Percentiles rank a stretch among this genome's conserved stretches.
Evolutionary conservation across 2,329 filamentous ascomycete species (phyloP).

Genomic region (Colletotrichum limetticola): DNA sequence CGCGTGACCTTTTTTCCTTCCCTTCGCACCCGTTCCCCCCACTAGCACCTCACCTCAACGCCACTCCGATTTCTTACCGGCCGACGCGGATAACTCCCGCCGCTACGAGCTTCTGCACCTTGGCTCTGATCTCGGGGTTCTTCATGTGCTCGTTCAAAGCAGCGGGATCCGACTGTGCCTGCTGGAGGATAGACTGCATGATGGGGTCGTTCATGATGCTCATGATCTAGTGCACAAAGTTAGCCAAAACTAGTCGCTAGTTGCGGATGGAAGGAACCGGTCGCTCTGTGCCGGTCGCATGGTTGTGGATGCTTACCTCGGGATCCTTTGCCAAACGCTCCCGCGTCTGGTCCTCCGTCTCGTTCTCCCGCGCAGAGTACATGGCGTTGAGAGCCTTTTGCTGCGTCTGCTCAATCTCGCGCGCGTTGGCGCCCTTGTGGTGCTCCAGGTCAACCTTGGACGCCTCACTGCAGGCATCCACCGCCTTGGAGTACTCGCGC

Average conservation of each 20-base stretch:
- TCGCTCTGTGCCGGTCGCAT: neutral
- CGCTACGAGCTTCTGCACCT: constrained; percentile 94
- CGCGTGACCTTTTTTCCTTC: constrained; percentile 28
- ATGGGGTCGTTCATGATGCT: constrained; percentile 92
- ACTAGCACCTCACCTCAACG: neutral
- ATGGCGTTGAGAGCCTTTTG: constrained; percentile 93
- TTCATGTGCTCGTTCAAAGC: constrained; percentile 97
- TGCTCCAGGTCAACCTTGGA: constrained; percentile 77
- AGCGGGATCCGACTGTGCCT: constrained; percentile 92
- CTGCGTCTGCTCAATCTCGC: constrained; percentile 94
- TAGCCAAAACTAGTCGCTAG: neutral
- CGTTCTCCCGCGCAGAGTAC: constrained; percentile 90
- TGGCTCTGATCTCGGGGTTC: constrained; percentile 84
- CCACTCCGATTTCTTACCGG: constrained; percentile 40
- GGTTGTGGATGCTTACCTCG: constrained; percentile 70
- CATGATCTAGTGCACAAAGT: constrained; percentile 71
- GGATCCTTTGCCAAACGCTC: constrained; percentile 91
- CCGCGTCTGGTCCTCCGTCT: constrained; percentile 95
- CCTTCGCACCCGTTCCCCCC: neutral
- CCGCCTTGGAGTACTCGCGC: constrained; percentile 96
- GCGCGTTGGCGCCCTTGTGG: constrained; percentile 78
- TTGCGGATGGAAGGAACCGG: neutral
- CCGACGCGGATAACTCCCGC: constrained; percentile 91
- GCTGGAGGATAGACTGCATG: constrained; percentile 97
- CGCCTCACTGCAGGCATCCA: constrained; percentile 90